Conservation (phyloP, 2,329 filamentous ascomycete genomes). For the Fusarium cicatricum region DNA sequence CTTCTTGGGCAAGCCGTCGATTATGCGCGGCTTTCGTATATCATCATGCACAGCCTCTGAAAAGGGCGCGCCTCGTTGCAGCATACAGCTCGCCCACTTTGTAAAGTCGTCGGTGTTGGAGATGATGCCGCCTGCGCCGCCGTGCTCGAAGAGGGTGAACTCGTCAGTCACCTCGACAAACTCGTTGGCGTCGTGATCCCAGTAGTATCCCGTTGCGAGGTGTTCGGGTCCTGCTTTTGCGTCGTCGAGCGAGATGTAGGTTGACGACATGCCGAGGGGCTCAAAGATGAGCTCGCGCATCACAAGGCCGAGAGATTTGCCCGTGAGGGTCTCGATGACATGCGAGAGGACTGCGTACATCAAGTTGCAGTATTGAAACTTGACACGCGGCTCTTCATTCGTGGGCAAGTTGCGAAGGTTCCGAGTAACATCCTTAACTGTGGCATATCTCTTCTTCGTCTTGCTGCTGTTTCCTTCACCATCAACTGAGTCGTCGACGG, state of each 20-base stretch:
- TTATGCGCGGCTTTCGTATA: conserved; percentile 43
- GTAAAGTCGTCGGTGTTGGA: conserved; percentile 60
- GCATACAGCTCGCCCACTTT: conserved; percentile 60
- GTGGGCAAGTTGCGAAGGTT: conserved; percentile 57
- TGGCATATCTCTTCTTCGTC: conserved; percentile 44
- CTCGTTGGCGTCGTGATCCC: conserved; percentile 40
- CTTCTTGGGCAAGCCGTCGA: conserved; percentile 39
- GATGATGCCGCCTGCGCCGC: conserved; percentile 54
- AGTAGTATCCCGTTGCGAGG: conserved; percentile 55
- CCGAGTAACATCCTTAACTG: conserved; percentile 49
- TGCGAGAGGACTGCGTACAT: too few species aligned
- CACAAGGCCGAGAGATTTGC: too few species aligned
- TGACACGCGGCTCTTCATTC: too few species aligned
- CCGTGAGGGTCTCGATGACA: too few species aligned
- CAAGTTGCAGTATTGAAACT: too few species aligned
- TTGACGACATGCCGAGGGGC: conserved; percentile 57
- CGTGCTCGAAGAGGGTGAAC: conserved; percentile 40
- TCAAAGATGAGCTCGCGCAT: too few species aligned
- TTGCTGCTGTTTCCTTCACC: conserved; percentile 46
- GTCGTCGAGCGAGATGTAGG: conserved; percentile 45
- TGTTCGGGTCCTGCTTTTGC: conserved; percentile 36
- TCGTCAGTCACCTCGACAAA: conserved; percentile 40
- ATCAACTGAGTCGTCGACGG: conserved; percentile 39
- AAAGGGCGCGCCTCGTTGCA: conserved; percentile 44
- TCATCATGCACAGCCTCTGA: conserved; percentile 39